Conservation (phyloP, 306 rosid species). For the Vigna unguiculata region DNA sequence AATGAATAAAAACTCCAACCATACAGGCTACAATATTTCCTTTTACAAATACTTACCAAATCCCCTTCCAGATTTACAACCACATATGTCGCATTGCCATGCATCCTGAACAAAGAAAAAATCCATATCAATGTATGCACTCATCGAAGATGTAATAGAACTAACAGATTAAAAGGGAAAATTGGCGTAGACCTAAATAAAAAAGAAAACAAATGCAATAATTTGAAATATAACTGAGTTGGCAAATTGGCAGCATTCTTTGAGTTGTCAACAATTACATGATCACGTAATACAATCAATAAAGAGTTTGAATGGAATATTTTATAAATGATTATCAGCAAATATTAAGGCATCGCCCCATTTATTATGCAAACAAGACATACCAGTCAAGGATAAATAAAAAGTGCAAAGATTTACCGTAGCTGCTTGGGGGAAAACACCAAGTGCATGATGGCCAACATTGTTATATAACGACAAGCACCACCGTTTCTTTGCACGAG, state of each 20-base stretch:
- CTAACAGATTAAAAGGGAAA: not conserved
- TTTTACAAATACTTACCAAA: constrained; percentile 69
- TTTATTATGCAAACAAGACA: not conserved
- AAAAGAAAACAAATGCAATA: not conserved
- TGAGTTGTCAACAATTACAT: not conserved
- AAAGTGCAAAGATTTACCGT: constrained; percentile 62
- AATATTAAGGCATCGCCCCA: constrained; percentile 4
- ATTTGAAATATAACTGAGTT: not conserved
- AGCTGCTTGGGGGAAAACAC: constrained; percentile 95
- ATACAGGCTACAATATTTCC: not conserved
- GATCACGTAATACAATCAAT: constrained; percentile 18
- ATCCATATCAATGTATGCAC: constrained; percentile 29
- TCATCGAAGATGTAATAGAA: constrained; percentile 18
- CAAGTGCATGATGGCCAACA: constrained; percentile 87
- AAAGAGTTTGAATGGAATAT: not conserved
- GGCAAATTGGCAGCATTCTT: not conserved
- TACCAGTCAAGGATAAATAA: constrained; percentile 3
- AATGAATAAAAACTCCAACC: not conserved
- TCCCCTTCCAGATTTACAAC: constrained; percentile 97
- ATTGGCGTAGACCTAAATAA: not conserved
- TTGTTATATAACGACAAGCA: constrained; percentile 90
- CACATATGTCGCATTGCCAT: constrained; percentile 96
- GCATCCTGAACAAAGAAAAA: constrained; percentile 69
- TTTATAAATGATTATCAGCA: not conserved
- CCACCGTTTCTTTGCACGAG: constrained; percentile 97